Evolutionary conservation across 495 filamentous ascomycete species (phyloP).

Genomic region (Neurospora sp.): DNA sequence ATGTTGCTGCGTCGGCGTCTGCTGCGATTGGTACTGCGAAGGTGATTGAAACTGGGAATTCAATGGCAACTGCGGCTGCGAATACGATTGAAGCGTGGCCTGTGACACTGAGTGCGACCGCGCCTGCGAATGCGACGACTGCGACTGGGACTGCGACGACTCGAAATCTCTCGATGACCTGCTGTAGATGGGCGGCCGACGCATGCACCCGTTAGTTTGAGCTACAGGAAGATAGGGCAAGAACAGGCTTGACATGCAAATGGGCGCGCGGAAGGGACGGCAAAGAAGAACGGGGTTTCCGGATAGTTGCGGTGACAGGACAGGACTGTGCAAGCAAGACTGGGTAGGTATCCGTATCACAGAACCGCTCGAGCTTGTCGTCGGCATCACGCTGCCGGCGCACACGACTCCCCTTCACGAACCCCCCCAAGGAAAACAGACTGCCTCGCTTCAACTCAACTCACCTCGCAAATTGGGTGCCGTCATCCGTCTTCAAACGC

Average conservation of each 20-base stretch:
- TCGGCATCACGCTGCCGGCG: no score
- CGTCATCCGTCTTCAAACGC: conserved; percentile 46
- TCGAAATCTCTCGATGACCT: conserved; percentile 33
- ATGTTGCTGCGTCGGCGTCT: background rate
- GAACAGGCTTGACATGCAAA: conserved; percentile 9
- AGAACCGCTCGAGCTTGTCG: background rate
- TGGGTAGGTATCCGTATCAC: background rate
- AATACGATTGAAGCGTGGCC: background rate
- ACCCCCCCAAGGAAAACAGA: background rate
- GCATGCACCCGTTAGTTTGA: conserved; percentile 18
- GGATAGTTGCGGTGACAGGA: background rate
- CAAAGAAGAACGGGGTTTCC: background rate
- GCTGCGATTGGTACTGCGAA: background rate
- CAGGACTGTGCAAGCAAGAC: background rate
- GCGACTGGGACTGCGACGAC: conserved; percentile 40
- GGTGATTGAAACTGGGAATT: background rate
- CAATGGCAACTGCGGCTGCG: background rate
- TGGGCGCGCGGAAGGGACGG: conserved; percentile 1
- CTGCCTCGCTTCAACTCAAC: background rate
- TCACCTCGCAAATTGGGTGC: conserved; percentile 33
- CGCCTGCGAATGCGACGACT: background rate
- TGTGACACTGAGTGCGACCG: background rate
- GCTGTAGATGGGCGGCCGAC: conserved; percentile 12
- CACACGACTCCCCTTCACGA: background rate
- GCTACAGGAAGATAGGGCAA: conserved; percentile 16